phyloP scores from a whole-genome alignment of 2,329 filamentous ascomycete genomes.

The Alternaria metachromatica region DNA sequence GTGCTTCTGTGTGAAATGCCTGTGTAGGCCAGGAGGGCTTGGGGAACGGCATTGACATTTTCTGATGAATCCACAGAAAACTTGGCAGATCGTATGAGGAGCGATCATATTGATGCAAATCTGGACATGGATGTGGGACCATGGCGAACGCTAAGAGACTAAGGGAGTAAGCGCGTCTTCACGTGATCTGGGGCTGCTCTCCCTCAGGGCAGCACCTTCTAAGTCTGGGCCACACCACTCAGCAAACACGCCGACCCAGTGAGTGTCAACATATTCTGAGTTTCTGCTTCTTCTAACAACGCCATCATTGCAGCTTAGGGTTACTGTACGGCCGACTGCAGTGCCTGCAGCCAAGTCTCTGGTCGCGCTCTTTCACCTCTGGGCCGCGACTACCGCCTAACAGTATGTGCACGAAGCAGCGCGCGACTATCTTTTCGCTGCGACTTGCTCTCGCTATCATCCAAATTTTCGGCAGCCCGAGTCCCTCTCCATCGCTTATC shows the following conservation, averaged over 20 bases:
- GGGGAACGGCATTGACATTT: neutral
- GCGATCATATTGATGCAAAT: neutral
- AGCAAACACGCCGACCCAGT: neutral
- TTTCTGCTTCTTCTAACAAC: neutral
- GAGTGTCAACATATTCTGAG: neutral
- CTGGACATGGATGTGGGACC: neutral
- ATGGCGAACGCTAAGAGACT: neutral
- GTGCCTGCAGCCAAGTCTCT: neutral
- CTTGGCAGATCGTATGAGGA: neutral
- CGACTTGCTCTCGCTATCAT: neutral
- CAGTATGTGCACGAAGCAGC: neutral
- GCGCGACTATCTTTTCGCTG: neutral
- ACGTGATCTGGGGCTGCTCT: neutral
- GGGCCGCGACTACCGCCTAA: neutral
- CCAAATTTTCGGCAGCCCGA: neutral
- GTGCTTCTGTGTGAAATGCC: neutral
- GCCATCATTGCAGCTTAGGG: neutral
- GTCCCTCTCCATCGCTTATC: neutral
- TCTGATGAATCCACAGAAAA: fast-evolving
- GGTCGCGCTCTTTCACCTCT: neutral
- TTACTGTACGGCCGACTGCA: neutral
- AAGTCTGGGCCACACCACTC: neutral
- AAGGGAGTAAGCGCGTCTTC: neutral
- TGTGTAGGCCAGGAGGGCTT: neutral
- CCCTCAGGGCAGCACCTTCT: neutral